Conservation (phyloP, 495 filamentous ascomycete species). For the Patellaria atrata region DNA sequence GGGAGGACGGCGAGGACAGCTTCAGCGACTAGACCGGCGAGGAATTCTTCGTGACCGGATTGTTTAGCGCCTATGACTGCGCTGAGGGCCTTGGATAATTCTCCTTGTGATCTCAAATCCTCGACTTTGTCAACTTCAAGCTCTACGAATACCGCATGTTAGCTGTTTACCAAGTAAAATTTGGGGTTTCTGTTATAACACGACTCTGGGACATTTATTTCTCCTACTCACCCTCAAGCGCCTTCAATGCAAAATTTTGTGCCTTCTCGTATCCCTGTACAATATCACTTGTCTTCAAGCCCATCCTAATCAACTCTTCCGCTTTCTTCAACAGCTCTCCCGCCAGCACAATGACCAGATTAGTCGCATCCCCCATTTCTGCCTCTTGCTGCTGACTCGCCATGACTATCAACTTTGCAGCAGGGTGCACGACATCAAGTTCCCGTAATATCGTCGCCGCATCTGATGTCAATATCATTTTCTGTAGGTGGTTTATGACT, state of each 20-base stretch:
- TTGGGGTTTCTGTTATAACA: no score
- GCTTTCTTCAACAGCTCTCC: conserved; percentile 96
- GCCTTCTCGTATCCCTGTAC: conserved; percentile 91
- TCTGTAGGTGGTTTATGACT: conserved; percentile 98
- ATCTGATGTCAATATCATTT: conserved; percentile 98
- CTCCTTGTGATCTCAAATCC: conserved; percentile 59
- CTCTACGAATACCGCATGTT: conserved; percentile 36
- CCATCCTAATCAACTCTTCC: conserved; percentile 88
- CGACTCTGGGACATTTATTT: no score
- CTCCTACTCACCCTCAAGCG: conserved; percentile 57
- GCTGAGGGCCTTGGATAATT: conserved; percentile 87
- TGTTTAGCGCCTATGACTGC: conserved; percentile 97
- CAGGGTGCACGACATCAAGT: conserved; percentile 95
- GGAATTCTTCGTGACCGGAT: conserved; percentile 74
- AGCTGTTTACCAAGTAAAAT: no score
- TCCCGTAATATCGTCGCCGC: conserved; percentile 95
- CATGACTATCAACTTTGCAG: conserved; percentile 98
- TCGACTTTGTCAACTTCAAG: conserved; percentile 82
- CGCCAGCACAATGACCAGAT: conserved; percentile 90
- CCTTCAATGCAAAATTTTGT: conserved; percentile 68
- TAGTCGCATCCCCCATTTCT: conserved; percentile 98
- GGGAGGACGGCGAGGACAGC: conserved; percentile 88
- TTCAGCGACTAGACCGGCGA: conserved; percentile 78
- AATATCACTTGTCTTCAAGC: conserved; percentile 93
- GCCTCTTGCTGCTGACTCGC: conserved; percentile 96